These are phyloP conservation scores for Cutaneotrichosporon curvatum DNA, from an alignment of 1,284 basidiomycete genomes.

Conservation along the genomic window DNA sequence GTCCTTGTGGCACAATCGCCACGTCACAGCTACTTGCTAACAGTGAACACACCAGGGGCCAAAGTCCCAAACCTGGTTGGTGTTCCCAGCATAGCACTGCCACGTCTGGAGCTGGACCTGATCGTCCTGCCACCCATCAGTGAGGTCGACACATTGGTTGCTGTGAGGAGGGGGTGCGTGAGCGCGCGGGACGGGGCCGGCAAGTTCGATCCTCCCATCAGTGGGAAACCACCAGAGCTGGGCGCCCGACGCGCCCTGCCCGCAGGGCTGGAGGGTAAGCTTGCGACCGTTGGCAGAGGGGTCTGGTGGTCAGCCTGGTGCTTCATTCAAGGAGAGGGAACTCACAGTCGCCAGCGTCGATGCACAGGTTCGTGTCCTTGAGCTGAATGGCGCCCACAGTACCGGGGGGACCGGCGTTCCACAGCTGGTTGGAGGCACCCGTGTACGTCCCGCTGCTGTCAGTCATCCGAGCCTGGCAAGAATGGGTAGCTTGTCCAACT, in stretches of 20 bases:
- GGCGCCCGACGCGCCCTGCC: not conserved
- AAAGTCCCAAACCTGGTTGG: constrained; percentile 19
- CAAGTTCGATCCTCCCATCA: constrained; percentile 9
- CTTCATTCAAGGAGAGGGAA: not conserved
- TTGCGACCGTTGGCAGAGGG: constrained; percentile 1
- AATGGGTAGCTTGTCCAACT: not conserved
- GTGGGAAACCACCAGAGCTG: constrained; percentile 11
- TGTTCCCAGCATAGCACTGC: constrained; percentile 19
- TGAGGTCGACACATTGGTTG: constrained; percentile 20
- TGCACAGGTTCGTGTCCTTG: constrained; percentile 5
- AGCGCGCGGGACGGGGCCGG: constrained; percentile 3
- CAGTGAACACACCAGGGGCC: constrained; percentile 11
- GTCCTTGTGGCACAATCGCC: too few species aligned
- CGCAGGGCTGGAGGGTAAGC: constrained; percentile 4
- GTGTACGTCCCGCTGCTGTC: not conserved
- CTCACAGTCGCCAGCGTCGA: constrained; percentile 12
- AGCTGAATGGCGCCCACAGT: constrained; percentile 5
- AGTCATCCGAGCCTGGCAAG: too few species aligned
- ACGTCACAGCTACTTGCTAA: not conserved
- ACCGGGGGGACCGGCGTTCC: constrained; percentile 2
- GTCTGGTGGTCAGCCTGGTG: not conserved
- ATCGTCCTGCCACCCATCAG: constrained; percentile 15
- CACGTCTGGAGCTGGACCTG: constrained; percentile 17
- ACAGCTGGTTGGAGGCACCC: not conserved
- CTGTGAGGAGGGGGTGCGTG: constrained; percentile 1